These are phyloP conservation scores for Sphaerosporella brunnea DNA, from an alignment of 495 filamentous ascomycete species.

Conservation along the genomic window DNA sequence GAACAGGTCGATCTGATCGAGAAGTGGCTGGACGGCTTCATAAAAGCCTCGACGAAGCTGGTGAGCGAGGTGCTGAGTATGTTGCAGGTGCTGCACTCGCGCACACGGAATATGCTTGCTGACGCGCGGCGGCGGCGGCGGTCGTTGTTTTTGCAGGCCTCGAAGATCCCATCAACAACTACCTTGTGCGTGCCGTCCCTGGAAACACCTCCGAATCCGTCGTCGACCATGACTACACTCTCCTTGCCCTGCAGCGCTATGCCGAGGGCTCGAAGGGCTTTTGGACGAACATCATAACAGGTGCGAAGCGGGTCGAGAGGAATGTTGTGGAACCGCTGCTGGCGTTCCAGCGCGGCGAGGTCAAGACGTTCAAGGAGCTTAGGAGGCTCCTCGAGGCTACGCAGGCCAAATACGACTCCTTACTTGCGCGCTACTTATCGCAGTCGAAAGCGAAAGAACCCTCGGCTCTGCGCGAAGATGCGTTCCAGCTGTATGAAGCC, in stretches of 20 bases:
- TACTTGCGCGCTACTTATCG: conserved; percentile 57
- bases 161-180: conserved; percentile 41
- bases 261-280: conserved; percentile 70
- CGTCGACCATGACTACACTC: conserved; percentile 87
- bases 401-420: conserved; percentile 66
- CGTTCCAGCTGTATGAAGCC: conserved; percentile 88
- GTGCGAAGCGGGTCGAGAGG: conserved; percentile 55
- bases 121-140: no score
- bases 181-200: conserved; percentile 52
- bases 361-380: conserved; percentile 55
- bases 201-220: conserved; percentile 54
- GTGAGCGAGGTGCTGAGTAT: conserved; percentile 51
- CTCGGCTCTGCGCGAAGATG: conserved; percentile 77
- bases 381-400: conserved; percentile 55
- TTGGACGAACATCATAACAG: conserved; percentile 57
- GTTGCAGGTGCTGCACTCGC: conserved; percentile 32
- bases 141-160: no score
- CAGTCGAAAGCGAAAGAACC: conserved; percentile 90
- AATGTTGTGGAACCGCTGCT: conserved; percentile 66
- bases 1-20: conserved; percentile 87
- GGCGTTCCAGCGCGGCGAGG: conserved; percentile 53
- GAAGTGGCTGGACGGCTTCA: conserved; percentile 79
- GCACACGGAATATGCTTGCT: no score
- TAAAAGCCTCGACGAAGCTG: conserved; percentile 60
- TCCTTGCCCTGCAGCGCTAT: conserved; percentile 66